A percentile compares a stretch with the other conserved stretches of the same genome.
Conservation (phyloP, 2,329 filamentous ascomycete genomes). For the Ascochyta koolunga region DNA sequence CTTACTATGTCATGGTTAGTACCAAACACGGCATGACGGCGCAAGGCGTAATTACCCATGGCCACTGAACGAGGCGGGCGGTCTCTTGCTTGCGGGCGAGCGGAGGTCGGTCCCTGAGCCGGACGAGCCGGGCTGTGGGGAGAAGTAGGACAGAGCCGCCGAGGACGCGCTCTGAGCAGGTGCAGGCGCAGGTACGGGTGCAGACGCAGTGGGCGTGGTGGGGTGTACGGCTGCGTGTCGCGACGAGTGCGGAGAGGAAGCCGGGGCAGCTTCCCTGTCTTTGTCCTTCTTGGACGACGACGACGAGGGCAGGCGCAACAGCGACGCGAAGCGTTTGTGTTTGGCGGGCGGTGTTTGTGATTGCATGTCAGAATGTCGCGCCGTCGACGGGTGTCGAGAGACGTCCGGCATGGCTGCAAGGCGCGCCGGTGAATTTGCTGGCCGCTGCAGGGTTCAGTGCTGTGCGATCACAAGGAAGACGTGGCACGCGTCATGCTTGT, state of each 20-base stretch:
- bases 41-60: slow-evolving; percentile 39
- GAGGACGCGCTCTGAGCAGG: slow-evolving; percentile 28
- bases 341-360: slow-evolving; percentile 25
- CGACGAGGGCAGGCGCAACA: slow-evolving; percentile 40
- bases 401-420: slow-evolving; percentile 18
- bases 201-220: slow-evolving; percentile 27
- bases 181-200: neutral
- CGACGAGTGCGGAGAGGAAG: slow-evolving; percentile 29
- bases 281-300: slow-evolving; percentile 20
- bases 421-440: slow-evolving; percentile 15
- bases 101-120: slow-evolving; percentile 35
- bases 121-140: slow-evolving; percentile 34
- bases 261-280: slow-evolving; percentile 17
- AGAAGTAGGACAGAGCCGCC: slow-evolving; percentile 39
- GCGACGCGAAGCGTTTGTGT: slow-evolving; percentile 33
- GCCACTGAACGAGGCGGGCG: slow-evolving; percentile 56
- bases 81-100: slow-evolving; percentile 44
- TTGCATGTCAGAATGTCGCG: slow-evolving; percentile 17
- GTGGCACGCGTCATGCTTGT: slow-evolving; percentile 31
- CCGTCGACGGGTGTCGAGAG: slow-evolving; percentile 10
- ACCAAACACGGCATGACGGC: slow-evolving; percentile 9
- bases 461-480: slow-evolving; percentile 12
- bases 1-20: slow-evolving; percentile 14
- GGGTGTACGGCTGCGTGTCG: slow-evolving; percentile 34
- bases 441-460: slow-evolving; percentile 19